Base-by-base conservation (phyloP, 495 filamentous ascomycete genomes). In the Daldinia caldariorum region DNA sequence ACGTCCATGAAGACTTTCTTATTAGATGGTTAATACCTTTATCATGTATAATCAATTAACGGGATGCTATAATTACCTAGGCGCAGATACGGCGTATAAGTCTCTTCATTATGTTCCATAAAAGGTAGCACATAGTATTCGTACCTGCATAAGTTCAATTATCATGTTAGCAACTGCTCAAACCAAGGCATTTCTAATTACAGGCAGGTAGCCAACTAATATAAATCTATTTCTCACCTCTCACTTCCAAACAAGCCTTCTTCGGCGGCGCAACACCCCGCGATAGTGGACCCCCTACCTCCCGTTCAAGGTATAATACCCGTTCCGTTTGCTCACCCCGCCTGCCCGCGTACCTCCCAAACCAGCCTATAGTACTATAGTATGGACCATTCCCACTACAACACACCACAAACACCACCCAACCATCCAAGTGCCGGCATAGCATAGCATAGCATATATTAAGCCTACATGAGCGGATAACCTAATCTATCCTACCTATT, bases 381-480 rank as follows among this genome's bases (percentile, higher is more conserved):
- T 22, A 16, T n/a, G 16, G 20, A 10, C 43, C 8, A 47, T 47
- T 12, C 8, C 43, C 9, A 20, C 18, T 12, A 47, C 9, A 9
- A 16, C 37, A 6, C 9, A 35, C 34, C 34, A 35, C 9, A 6
- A 6, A 10, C 9, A 10, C 34, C 34, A 35, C 9, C 34, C 34
- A 35, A 35, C 34, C 9, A 35, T 35, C 18, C 43, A 47, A 47
- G 43, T 47, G 9, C 43, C 43, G 43, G 43, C 43, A 47, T 47
- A 20, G 18, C 43, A 47, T 47, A 47, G 43, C 43, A 47, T 47
- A 20, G 18, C 43, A 47, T 47, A 47, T 47, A 47, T 47, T 47
- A 47, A 47, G 43, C 43, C 1, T 47, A 9, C 18, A 6, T 6
- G 41, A 47, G 43, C 8, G 41, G 41, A 35, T 35, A 35, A 35